Evolutionary conservation across 768 basidiomycete genomes (phyloP).

Genomic region (Mycena rebaudengoi): DNA sequence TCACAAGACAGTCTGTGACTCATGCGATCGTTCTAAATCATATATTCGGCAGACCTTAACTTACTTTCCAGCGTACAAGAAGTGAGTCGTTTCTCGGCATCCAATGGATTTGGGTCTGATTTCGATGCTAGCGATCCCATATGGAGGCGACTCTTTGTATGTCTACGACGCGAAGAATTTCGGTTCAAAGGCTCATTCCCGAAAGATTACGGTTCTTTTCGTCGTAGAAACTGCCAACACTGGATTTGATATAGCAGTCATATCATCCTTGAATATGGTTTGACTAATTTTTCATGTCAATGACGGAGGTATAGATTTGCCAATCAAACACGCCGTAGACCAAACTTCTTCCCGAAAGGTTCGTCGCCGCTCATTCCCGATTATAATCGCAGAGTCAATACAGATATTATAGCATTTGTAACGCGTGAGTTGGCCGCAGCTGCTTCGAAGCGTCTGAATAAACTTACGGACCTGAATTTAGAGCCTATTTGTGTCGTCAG

Average conservation of each 20-base stretch:
- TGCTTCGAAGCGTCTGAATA: conserved; percentile 9
- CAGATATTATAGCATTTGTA: conserved; percentile 28
- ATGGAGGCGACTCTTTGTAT: conserved; percentile 52
- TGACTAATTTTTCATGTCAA: background rate
- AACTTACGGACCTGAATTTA: conserved; percentile 14
- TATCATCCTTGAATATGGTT: conserved; percentile 54
- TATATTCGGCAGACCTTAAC: no score
- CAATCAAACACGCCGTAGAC: conserved; percentile 7
- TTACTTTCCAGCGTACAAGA: no score
- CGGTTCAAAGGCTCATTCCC: background rate
- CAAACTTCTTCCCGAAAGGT: conserved; percentile 26
- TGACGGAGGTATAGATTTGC: background rate
- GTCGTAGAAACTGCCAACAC: conserved; percentile 53
- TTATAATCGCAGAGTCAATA: background rate
- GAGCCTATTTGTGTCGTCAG: conserved; percentile 42
- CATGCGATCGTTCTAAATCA: no score
- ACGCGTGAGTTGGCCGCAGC: conserved; percentile 20
- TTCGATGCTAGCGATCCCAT: conserved; percentile 56
- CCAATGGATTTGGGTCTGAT: no score
- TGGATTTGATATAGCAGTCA: conserved; percentile 51
- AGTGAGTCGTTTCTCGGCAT: no score
- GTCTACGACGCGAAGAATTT: background rate
- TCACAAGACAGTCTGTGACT: no score
- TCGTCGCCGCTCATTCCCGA: background rate
- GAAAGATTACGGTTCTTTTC: conserved; percentile 53